phyloP scores from a whole-genome alignment of 2,329 filamentous ascomycete species.

The Zasmidium cellare region DNA sequence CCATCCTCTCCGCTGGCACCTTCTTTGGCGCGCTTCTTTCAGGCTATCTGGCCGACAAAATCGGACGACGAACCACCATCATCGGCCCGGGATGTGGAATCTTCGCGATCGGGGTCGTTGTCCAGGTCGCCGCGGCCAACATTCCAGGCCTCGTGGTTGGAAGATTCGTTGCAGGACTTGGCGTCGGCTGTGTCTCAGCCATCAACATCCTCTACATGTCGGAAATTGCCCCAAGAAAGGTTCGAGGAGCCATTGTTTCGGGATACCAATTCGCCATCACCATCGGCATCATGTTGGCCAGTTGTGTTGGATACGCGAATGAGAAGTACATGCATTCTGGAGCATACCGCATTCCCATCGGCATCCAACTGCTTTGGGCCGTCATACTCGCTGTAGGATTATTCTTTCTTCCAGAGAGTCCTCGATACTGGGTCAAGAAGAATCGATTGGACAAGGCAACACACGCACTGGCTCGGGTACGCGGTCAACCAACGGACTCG shows the following conservation, averaged over 20 bases:
- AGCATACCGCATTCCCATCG: constrained; percentile 79
- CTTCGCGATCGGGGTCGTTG: constrained; percentile 56
- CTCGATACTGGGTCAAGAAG: constrained; percentile 81
- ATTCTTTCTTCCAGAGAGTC: constrained; percentile 77
- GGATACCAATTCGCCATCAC: constrained; percentile 84
- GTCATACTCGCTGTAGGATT: constrained; percentile 71
- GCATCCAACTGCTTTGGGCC: constrained; percentile 78
- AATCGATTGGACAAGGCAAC: constrained; percentile 68
- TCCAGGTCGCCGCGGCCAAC: constrained; percentile 61
- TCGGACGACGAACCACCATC: constrained; percentile 66
- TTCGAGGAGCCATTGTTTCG: constrained; percentile 75
- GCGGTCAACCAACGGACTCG: constrained; percentile 71
- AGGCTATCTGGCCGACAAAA: constrained; percentile 60
- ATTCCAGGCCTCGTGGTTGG: constrained; percentile 69
- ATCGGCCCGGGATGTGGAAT: constrained; percentile 60
- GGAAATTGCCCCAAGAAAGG: constrained; percentile 58
- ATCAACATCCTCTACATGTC: constrained; percentile 52
- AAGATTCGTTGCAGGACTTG: constrained; percentile 71
- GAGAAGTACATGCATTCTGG: constrained; percentile 61
- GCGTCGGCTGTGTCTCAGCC: constrained; percentile 72
- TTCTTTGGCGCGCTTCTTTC: constrained; percentile 69
- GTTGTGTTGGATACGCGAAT: constrained; percentile 72
- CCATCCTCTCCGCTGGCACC: constrained; percentile 74
- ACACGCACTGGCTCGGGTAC: constrained; percentile 64
- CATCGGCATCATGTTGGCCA: constrained; percentile 73